Percentiles rank a stretch among this genome's conserved stretches.
phyloP scores from a whole-genome alignment of 768 basidiomycete species.

The Collybia sp. region DNA sequence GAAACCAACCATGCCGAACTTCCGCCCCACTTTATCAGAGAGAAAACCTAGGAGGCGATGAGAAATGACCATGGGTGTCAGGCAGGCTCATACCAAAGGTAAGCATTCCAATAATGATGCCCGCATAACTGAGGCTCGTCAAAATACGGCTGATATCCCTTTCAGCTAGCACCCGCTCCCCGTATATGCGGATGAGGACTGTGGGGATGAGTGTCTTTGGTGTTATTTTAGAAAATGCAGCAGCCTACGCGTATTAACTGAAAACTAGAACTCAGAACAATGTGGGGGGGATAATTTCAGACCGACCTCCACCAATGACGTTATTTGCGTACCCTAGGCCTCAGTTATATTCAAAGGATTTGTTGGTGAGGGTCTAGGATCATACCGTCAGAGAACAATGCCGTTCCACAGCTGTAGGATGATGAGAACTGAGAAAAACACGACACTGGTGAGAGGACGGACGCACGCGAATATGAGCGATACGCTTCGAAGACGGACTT shows the following conservation, averaged over 20 bases:
- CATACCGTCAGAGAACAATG: too few relatives aligned
- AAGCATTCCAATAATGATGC: constrained; percentile 81
- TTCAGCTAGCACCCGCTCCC: constrained; percentile 38
- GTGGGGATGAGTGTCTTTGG: not conserved
- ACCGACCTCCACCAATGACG: constrained; percentile 65
- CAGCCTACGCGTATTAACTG: constrained; percentile 64
- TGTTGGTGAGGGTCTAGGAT: not conserved
- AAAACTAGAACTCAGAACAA: not conserved
- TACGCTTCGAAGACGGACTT: too few relatives aligned
- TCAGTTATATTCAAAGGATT: not conserved
- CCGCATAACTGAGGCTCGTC: constrained; percentile 72
- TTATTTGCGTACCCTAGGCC: constrained; percentile 72
- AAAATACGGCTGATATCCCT: constrained; percentile 62
- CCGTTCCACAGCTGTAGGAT: too few relatives aligned
- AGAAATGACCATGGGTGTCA: not conserved
- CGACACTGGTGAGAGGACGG: too few relatives aligned
- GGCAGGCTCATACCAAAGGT: constrained; percentile 43
- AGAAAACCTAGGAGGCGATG: constrained; percentile 45
- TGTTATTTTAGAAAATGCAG: not conserved
- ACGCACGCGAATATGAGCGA: too few relatives aligned
- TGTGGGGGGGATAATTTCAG: not conserved
- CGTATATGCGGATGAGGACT: constrained; percentile 74
- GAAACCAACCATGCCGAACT: constrained; percentile 76
- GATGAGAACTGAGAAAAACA: too few relatives aligned
- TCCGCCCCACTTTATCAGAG: constrained; percentile 80